Evolutionary conservation across 441 rosid genomes (phyloP).

Genomic region (Mallotus japonicus): DNA sequence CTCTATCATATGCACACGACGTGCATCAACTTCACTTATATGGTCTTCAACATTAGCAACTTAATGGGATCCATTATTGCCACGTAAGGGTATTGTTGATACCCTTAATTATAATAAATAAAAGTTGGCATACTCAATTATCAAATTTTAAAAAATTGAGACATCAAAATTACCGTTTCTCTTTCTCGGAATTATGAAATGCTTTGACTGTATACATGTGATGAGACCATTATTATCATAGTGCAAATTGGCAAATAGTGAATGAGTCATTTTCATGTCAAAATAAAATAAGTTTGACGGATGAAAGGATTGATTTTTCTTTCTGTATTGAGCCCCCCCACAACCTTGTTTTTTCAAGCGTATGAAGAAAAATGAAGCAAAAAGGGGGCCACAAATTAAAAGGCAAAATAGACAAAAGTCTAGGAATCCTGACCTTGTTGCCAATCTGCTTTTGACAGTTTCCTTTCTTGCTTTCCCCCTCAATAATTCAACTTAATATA

Average conservation of each 20-base stretch:
- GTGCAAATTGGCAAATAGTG: too few species aligned
- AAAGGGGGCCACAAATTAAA: not conserved
- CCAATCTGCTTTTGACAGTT: not conserved
- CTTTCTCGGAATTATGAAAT: too few species aligned
- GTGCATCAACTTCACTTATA: too few species aligned
- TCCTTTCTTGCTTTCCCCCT: not conserved
- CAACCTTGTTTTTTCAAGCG: not conserved
- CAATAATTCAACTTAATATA: constrained; percentile 4
- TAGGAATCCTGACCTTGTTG: not conserved
- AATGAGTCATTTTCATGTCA: constrained; percentile 12
- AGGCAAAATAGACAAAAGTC: not conserved
- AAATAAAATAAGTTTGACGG: not conserved
- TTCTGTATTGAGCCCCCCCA: constrained; percentile 15
- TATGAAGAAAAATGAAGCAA: constrained; percentile 7
- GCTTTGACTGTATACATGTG: not conserved
- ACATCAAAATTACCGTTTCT: too few species aligned
- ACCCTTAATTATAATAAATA: too few species aligned
- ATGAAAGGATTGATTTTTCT: not conserved
- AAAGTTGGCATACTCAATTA: too few species aligned
- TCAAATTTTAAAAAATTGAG: too few species aligned
- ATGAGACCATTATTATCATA: not conserved
- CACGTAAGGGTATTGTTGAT: too few species aligned
- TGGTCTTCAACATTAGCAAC: too few species aligned
- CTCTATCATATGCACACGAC: too few species aligned
- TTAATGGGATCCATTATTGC: too few species aligned